phyloP scores from a whole-genome alignment of 441 rosid species.

The Populus trichocarpa region DNA sequence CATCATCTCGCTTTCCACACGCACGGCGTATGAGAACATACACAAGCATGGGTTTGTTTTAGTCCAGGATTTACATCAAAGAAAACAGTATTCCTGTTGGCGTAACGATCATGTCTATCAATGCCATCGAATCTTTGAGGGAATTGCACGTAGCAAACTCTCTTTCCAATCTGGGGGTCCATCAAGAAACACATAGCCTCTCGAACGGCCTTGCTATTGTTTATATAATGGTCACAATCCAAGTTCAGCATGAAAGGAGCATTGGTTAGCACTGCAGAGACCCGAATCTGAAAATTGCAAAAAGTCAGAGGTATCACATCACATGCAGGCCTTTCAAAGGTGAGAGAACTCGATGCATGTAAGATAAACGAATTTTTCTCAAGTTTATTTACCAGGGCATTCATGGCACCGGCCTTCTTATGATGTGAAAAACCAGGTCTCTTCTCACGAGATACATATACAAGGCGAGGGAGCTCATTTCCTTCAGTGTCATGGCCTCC shows the following conservation, averaged over 20 bases:
- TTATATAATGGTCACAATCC: slow-evolving; percentile 87
- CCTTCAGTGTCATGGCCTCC: slow-evolving; percentile 90
- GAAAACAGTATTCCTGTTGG: slow-evolving; percentile 85
- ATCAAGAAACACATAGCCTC: slow-evolving; percentile 96
- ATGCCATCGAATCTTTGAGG: slow-evolving; percentile 93
- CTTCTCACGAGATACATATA: slow-evolving; percentile 92
- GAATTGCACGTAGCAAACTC: slow-evolving; percentile 80
- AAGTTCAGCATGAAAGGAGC: slow-evolving; percentile 86
- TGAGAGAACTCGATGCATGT: neutral
- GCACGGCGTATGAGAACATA: neutral
- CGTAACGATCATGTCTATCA: slow-evolving; percentile 78
- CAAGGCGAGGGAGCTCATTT: slow-evolving; percentile 79
- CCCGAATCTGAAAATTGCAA: slow-evolving; percentile 54
- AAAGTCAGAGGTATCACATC: neutral
- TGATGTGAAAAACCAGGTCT: slow-evolving; percentile 83
- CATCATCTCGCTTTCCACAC: slow-evolving; percentile 7
- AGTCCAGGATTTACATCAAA: slow-evolving; percentile 56
- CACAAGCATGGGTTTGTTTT: neutral
- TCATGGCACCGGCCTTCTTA: slow-evolving; percentile 96
- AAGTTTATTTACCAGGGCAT: slow-evolving; percentile 57
- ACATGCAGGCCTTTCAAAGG: neutral
- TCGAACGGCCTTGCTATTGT: slow-evolving; percentile 83
- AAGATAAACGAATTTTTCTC: neutral
- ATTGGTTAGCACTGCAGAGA: slow-evolving; percentile 84
- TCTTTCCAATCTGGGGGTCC: slow-evolving; percentile 84